Base-by-base conservation (phyloP, 805 yeast genomes). In the Dipodascopsis tothii region DNA sequence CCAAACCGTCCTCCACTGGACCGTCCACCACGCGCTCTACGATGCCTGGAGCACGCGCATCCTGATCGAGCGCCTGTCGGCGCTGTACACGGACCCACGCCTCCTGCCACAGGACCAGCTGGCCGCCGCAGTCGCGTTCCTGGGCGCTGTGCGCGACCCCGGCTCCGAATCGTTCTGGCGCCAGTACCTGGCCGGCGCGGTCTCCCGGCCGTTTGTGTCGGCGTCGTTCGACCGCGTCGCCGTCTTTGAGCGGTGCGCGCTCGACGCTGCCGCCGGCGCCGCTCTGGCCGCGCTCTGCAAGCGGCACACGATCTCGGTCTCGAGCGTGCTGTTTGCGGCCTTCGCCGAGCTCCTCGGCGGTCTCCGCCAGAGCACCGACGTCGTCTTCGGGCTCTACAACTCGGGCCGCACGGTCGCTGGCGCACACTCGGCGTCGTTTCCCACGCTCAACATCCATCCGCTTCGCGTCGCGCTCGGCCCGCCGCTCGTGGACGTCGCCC, bases 1-100 rank as follows among this genome's bases (percentile, higher is more conserved):
- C 3, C 20, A 32, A 17, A 21, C 18, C 18, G 18, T 7, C 32
- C 14, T 45, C n/a, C 27, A 41, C 42, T 32, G 56, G 21, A 38
- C 44, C 7, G 50, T 56, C 5, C 60, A 56, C 30, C 60, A 56
- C 40, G 50, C 57, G 11, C 33, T 56, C 22, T 56, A 56, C 22
- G 60, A 56, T 35, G 60, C 56, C 9, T 54, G 60, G 60, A 47
- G 56, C 33, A 36, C 56, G 33, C 35, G 38, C 14, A 17, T 35
- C 32, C 19, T 53, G 5, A 25, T 50, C 14, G 7, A 17, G 2
- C 20, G 35, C 3, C 38, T 54, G 17, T 33, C 46, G 11, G 40
- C 39, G 9, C 20, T 38, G 2, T 54, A 44, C 34, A 25, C 21
- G 5, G 41, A 39, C 5, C n/a, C n/a, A n/a, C n/a, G n/a, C n/a